Evolutionary conservation across 2,329 filamentous ascomycete genomes (phyloP), one percentile per base, ranked within the genome.

Genomic region (Neopestalotiopsis rosae): DNA sequence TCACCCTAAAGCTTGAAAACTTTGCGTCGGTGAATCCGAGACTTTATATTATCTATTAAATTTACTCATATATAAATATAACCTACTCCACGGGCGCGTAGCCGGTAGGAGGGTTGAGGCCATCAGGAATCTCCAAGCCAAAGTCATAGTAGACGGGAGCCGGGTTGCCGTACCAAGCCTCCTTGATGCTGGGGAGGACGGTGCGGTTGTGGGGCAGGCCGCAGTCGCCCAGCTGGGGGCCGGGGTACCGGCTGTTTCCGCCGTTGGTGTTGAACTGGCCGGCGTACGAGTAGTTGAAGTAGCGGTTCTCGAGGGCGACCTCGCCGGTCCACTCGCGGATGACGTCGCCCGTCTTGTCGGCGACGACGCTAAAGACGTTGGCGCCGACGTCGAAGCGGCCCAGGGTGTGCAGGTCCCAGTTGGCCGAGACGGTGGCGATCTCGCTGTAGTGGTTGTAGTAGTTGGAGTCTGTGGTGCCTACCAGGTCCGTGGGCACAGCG

Each of bases 371-470:
- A 78, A 89, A 90, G n/a, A 93, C 87, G 76, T 93, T 93, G 76
- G 91, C 91, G 65, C 90, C 90, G 17, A 91, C 90, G 74, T 94
- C 91, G 84, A 87, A 93, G 69, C 91, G 89, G 12, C 91, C 91
- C 2, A 94, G 88, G 0, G 90, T 91, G 71, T 88, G 86, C 9
- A 93, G 86, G 71, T 83, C 85, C 90, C 91, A 93, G 84, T 93
- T 94, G 68, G 90, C 89, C 68, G 87, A 81, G 10, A 91, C 87
- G 20, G 90, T 89, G n/a, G 91, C 81, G 71, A 93, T 86, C 73
- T 88, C 84, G 9, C 88, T 91, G 84, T 93, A 93, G 82, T 93
- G 91, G 78, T 90, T 90, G 83, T 93, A 93, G 79, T 89, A 95
- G 76, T 84, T 88, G 74, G 81, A 75, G 79, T 97, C 93, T 1